These are phyloP conservation scores for Hippophae rhamnoides DNA, from an alignment of 306 rosid species.

Conservation along the genomic window DNA sequence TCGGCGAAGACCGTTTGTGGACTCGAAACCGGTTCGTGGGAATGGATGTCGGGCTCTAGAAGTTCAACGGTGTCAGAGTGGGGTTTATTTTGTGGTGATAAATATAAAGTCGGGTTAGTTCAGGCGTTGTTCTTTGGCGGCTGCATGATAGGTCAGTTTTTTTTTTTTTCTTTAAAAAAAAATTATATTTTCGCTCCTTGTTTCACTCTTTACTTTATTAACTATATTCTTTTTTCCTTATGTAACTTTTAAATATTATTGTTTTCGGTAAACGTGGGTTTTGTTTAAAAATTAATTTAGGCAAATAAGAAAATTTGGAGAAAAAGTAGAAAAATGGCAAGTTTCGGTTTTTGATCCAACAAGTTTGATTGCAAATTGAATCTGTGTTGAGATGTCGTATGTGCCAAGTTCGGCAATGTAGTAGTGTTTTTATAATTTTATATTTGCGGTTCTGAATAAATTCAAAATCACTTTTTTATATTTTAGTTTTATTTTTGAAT, in stretches of 20 bases:
- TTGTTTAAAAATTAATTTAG: too few species aligned
- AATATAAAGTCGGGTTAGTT: slow-evolving; percentile 69
- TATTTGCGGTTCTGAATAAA: too few species aligned
- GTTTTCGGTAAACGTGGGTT: too few species aligned
- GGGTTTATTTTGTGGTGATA: slow-evolving; percentile 67
- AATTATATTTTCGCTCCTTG: neutral
- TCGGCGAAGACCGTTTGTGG: slow-evolving; percentile 28
- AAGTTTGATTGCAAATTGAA: too few species aligned
- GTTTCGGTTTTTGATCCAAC: too few species aligned
- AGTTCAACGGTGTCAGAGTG: slow-evolving; percentile 58
- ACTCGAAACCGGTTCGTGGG: slow-evolving; percentile 51
- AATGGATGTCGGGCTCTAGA: slow-evolving; percentile 41
- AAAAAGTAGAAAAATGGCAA: too few species aligned
- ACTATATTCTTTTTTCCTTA: neutral
- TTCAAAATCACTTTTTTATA: too few species aligned
- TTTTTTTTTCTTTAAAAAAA: neutral
- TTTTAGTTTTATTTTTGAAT: too few species aligned
- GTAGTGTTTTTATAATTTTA: too few species aligned
- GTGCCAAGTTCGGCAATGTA: too few species aligned
- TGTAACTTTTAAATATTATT: neutral
- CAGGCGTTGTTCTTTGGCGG: slow-evolving; percentile 90
- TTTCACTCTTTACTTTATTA: neutral
- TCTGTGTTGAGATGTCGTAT: too few species aligned
- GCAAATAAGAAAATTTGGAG: too few species aligned
- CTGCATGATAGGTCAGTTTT: slow-evolving; percentile 83